These are phyloP conservation scores for Colletotrichum filicis DNA, from an alignment of 2,329 filamentous ascomycete genomes.

Conservation along the genomic window DNA sequence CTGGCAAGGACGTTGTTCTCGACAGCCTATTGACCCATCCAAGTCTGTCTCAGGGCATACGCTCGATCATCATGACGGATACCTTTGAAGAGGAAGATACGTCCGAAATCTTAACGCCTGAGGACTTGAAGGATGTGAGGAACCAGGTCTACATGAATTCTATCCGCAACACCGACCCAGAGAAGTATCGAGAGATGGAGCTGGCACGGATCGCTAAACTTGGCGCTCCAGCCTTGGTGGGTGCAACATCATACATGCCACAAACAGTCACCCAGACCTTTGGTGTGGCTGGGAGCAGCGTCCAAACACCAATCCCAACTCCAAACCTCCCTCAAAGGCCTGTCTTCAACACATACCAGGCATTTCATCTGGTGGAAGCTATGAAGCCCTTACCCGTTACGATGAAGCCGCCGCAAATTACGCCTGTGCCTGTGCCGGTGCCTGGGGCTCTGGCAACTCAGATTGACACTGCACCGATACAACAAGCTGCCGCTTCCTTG, in stretches of 20 bases:
- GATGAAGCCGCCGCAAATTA: background rate
- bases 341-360: background rate
- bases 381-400: background rate
- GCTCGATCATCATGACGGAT: conserved; percentile 73
- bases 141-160: conserved; percentile 46
- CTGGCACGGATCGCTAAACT: conserved; percentile 18
- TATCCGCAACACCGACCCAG: conserved; percentile 47
- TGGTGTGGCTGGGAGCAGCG: background rate
- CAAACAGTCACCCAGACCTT: background rate
- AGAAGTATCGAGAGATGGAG: conserved; percentile 42
- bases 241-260: background rate
- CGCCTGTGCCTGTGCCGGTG: background rate
- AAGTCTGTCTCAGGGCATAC: conserved; percentile 53
- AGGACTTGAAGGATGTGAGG: conserved; percentile 69
- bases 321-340: background rate
- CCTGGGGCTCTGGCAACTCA: background rate
- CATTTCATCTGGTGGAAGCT: background rate
- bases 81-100: conserved; percentile 78
- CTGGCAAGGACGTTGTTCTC: conserved; percentile 73
- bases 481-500: background rate
- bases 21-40: conserved; percentile 56
- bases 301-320: background rate
- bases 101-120: conserved; percentile 66
- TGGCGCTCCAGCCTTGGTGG: background rate
- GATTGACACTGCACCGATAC: background rate